Evolutionary conservation across 441 rosid genomes (phyloP).

Genomic region (Pelargonium cotyledonis): DNA sequence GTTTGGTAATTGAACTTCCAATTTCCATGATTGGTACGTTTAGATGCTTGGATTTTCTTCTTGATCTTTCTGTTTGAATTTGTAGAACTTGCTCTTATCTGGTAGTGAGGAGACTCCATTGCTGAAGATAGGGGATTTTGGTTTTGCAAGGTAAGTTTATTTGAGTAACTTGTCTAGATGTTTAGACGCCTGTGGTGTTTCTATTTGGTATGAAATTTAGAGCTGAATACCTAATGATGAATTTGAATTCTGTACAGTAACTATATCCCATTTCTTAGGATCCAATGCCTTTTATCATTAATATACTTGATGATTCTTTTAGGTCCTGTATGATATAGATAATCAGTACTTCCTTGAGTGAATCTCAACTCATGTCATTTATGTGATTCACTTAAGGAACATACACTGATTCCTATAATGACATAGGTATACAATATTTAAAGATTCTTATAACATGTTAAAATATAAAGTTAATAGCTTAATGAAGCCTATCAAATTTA

Average conservation of each 20-base stretch:
- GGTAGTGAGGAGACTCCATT: slow-evolving; percentile 45
- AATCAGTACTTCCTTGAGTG: neutral
- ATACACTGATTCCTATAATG: no score
- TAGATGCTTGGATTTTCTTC: slow-evolving; percentile 1
- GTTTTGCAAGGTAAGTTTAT: slow-evolving; percentile 66
- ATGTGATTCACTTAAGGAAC: no score
- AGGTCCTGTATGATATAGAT: neutral
- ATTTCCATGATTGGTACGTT: slow-evolving; percentile 6
- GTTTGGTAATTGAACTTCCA: slow-evolving; percentile 7
- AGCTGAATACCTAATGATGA: neutral
- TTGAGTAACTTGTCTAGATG: neutral
- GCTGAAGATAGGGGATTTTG: slow-evolving; percentile 87
- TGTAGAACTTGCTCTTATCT: slow-evolving; percentile 70
- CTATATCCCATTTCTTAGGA: neutral
- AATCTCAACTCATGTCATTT: neutral
- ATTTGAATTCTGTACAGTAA: no score
- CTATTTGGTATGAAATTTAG: neutral
- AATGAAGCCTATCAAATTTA: neutral
- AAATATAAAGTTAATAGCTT: neutral
- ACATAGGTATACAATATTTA: no score
- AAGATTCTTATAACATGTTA: neutral
- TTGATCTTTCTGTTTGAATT: slow-evolving; percentile 16
- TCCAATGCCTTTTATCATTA: neutral
- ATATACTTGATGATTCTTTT: neutral
- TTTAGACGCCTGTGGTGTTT: neutral